phyloP scores from a whole-genome alignment of 192 early-diverging fungal genomes.

The Radiomyces spectabilis region DNA sequence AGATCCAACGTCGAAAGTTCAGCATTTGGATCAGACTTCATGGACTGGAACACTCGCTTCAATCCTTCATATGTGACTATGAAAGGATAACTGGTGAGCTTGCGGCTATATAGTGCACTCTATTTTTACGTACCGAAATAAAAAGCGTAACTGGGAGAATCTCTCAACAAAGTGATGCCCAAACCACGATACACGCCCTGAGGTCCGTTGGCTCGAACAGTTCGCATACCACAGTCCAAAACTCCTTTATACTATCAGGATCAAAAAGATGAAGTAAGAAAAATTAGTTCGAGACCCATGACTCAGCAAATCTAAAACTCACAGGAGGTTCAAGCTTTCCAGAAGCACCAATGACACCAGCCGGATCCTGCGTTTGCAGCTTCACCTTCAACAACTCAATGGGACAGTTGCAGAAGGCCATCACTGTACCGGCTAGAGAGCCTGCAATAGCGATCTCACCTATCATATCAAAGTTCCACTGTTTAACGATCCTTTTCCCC shows the following conservation, averaged over 20 bases:
- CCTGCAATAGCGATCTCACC: slow-evolving; percentile 49
- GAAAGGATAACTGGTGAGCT: not conserved
- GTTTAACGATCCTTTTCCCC: not conserved
- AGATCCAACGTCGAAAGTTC: slow-evolving; percentile 68
- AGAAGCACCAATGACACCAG: slow-evolving; percentile 20
- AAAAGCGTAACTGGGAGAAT: slow-evolving; percentile 85
- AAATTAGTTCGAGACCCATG: no score
- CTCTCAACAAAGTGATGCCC: slow-evolving; percentile 82
- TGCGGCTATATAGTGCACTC: not conserved
- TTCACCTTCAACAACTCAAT: slow-evolving; percentile 66
- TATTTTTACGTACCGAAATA: slow-evolving; percentile 71
- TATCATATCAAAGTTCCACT: slow-evolving; percentile 11
- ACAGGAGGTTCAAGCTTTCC: slow-evolving; percentile 24
- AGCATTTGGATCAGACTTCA: slow-evolving; percentile 47
- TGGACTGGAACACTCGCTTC: slow-evolving; percentile 55
- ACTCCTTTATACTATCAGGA: slow-evolving; percentile 76
- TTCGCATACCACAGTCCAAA: slow-evolving; percentile 74
- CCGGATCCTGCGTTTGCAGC: slow-evolving; percentile 53
- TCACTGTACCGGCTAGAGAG: slow-evolving; percentile 54
- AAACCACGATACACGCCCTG: slow-evolving; percentile 83
- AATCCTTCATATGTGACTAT: slow-evolving; percentile 77
- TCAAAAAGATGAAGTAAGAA: slow-evolving; percentile 2
- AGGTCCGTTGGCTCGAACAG: slow-evolving; percentile 71
- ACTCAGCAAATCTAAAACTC: slow-evolving; percentile 16
- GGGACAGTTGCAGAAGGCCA: slow-evolving; percentile 64